A percentile compares a stretch with the other conserved stretches of the same genome.
These are phyloP conservation scores for Lithohypha guttulata DNA, from an alignment of 2,329 filamentous ascomycete species.

Conservation along the genomic window DNA sequence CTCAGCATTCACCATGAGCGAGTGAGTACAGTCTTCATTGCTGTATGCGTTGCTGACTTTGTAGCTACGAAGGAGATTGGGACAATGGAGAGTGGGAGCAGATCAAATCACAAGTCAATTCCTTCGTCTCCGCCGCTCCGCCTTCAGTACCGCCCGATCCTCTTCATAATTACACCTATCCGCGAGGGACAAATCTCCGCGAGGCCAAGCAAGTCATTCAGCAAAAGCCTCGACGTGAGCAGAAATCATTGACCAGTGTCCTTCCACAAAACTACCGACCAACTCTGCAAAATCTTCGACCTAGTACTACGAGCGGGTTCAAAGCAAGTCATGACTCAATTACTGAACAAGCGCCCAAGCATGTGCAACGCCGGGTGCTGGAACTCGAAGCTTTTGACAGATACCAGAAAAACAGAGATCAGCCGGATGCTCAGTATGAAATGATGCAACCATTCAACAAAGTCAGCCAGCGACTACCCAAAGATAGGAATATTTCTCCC, in stretches of 20 bases:
- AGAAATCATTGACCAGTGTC: background rate
- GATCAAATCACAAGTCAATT: background rate
- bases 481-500: background rate
- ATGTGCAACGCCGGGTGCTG: background rate
- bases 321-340: background rate
- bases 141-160: conserved; percentile 3
- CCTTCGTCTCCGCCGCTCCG: no score
- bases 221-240: background rate
- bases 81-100: conserved; percentile 7
- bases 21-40: conserved; percentile 12
- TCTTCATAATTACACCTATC: conserved; percentile 5
- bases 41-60: background rate
- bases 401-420: background rate
- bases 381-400: conserved; percentile 4
- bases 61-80: conserved; percentile 10
- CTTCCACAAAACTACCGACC: conserved; percentile 4
- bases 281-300: conserved; percentile 1
- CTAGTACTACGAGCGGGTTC: background rate
- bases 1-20: conserved; percentile 13
- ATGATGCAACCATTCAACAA: conserved; percentile 4
- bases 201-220: background rate
- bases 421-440: background rate
- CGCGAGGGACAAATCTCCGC: background rate
- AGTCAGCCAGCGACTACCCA: background rate
- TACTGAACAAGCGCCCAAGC: background rate